Percentiles rank a stretch among this genome's conserved stretches.
Conservation (phyloP, 106 monocot species). For the Dioscorea zingiberensis region DNA sequence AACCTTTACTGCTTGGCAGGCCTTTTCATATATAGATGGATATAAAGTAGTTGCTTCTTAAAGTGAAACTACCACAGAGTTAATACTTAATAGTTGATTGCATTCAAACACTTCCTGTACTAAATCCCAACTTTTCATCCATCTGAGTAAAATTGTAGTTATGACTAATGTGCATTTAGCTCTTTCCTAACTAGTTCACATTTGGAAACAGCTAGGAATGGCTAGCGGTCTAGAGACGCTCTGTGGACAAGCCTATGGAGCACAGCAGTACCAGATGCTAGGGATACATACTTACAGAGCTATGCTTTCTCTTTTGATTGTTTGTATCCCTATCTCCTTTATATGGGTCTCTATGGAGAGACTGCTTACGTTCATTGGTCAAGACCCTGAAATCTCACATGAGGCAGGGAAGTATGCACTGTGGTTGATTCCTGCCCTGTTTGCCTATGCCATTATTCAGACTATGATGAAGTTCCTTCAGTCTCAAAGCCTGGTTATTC, state of each 20-base stretch:
- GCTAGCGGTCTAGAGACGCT: conserved; percentile 65
- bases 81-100: too few relatives aligned
- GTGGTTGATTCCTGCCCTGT: conserved; percentile 58
- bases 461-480: conserved; percentile 59
- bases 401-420: conserved; percentile 48
- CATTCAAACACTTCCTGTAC: too few relatives aligned
- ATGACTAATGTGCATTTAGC: too few relatives aligned
- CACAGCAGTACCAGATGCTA: conserved; percentile 51
- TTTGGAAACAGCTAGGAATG: conserved; percentile 47
- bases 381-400: conserved; percentile 45
- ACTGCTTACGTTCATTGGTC: conserved; percentile 45
- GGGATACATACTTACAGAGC: conserved; percentile 52
- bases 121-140: too few relatives aligned
- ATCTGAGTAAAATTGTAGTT: too few relatives aligned
- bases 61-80: too few relatives aligned
- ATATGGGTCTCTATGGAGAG: conserved; percentile 48
- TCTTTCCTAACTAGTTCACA: too few relatives aligned
- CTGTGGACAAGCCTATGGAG: conserved; percentile 72
- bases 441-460: conserved; percentile 44
- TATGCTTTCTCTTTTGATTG: conserved; percentile 45
- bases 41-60: too few relatives aligned
- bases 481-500: conserved; percentile 53
- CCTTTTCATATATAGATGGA: too few relatives aligned
- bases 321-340: conserved; percentile 45
- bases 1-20: too few relatives aligned